Evolutionary conservation across 2,329 filamentous ascomycete genomes (phyloP), one percentile per base, ranked within the genome.

Genomic region (Nannizzia gypsea): DNA sequence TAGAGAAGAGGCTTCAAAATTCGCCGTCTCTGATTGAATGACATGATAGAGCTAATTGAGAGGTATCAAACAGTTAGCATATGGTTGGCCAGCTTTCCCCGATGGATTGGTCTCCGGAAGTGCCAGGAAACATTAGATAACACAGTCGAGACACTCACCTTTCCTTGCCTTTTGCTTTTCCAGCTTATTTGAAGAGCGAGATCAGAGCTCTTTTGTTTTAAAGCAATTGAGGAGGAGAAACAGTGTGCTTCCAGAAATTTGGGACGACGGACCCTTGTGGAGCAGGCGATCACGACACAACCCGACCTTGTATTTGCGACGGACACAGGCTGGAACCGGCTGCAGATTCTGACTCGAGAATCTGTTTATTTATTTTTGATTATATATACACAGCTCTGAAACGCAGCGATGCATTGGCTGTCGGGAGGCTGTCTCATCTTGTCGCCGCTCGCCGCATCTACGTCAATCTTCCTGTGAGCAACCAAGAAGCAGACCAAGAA

Each of bases 1-100:
- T 85, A 85, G 31, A 84, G 78, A 62, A 84, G 71, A 56, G 80
- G 80, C 69, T 78, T 80, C 65, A 85, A 67, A 63, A 84, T 68
- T 63, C 80, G 80, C 63, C 74, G 74, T 50, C 71, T 72, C 65
- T 73, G 70, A 64, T 72, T 72, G 59, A 72, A 66, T 62, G 72
- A 71, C 74, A 76, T 76, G 52, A 44, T 13, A 24, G 17, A 8
- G 17, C 54, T 56, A 31, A 42, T 26, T 24, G 17, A 42, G 54
- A 42, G 34, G 13, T 5, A 42, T 56, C 31, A 40, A 20, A 56
- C 17, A 6, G 48, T 54, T 17, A 54, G 26, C 48, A n/a, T 31
- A 3, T 11, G 26, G 15, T 24, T 52, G 44, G 26, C 20, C 11
- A 36, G 31, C 9, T 36, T 36, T 11, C 1, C 9, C 9, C 13